Evolutionary conservation across 2,329 filamentous ascomycete species (phyloP).

Genomic region (Talaromyces marneffei): DNA sequence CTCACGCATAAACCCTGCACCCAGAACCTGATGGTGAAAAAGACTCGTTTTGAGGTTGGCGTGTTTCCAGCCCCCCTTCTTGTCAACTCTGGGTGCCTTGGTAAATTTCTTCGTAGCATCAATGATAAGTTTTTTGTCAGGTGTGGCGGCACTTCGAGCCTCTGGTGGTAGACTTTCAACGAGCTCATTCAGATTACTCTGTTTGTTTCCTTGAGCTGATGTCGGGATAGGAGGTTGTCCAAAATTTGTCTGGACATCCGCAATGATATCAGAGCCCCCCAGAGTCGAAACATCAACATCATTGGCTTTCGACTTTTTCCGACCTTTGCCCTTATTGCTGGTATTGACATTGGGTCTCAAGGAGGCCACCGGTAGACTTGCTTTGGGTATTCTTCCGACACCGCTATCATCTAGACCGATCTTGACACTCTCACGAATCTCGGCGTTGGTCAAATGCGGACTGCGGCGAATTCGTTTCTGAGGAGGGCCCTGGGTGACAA

Average conservation of each 20-base stretch:
- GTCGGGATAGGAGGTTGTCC: conserved; percentile 20
- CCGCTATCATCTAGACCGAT: neutral
- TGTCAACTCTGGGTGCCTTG: conserved; percentile 22
- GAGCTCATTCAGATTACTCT: conserved; percentile 29
- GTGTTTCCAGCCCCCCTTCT: conserved; percentile 28
- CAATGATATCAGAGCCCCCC: conserved; percentile 19
- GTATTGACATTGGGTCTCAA: neutral
- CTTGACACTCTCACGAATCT: conserved; percentile 6
- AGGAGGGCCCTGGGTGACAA: neutral
- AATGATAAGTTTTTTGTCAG: conserved; percentile 23
- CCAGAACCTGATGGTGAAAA: conserved; percentile 33
- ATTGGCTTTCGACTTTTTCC: conserved; percentile 3
- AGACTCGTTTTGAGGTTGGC: conserved; percentile 29
- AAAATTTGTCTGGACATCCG: conserved; percentile 24
- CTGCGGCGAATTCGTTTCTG: neutral
- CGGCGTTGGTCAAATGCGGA: neutral
- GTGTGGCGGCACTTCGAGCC: conserved; percentile 19
- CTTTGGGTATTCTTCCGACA: neutral
- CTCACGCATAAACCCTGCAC: conserved; percentile 30
- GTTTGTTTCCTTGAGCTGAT: conserved; percentile 21
- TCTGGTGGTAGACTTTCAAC: conserved; percentile 26
- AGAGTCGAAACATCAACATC: conserved; percentile 21
- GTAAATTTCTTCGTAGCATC: conserved; percentile 28
- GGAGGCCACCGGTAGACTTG: neutral
- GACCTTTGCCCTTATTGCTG: neutral